A percentile compares a stretch with the other conserved stretches of the same genome.
These are phyloP conservation scores for Penicillium fimorum DNA, from an alignment of 495 filamentous ascomycete species.

Conservation along the genomic window DNA sequence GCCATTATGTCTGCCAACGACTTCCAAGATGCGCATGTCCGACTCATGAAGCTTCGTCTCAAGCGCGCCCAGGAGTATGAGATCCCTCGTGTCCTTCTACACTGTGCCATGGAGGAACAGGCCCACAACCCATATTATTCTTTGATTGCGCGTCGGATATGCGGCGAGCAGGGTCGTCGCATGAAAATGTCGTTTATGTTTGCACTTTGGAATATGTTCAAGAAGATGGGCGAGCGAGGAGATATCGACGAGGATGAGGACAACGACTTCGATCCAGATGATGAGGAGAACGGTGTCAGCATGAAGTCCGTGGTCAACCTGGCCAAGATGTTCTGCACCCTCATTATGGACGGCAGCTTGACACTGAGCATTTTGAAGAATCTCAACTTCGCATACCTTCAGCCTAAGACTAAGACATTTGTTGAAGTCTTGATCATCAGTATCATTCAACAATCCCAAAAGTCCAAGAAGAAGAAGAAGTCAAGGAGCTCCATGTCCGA, in stretches of 20 bases:
- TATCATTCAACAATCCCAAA: slow-evolving; percentile 62
- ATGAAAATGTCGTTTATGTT: slow-evolving; percentile 82
- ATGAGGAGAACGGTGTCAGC: slow-evolving; percentile 41
- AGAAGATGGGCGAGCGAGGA: slow-evolving; percentile 72
- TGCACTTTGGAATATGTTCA: slow-evolving; percentile 83
- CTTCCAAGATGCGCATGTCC: slow-evolving; percentile 75
- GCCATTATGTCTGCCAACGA: slow-evolving; percentile 86
- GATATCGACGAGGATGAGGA: slow-evolving; percentile 56
- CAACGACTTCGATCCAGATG: slow-evolving; percentile 48
- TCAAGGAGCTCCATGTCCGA: slow-evolving; percentile 23
- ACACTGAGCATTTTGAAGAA: slow-evolving; percentile 67
- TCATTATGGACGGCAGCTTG: slow-evolving; percentile 67
- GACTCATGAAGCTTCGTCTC: slow-evolving; percentile 76
- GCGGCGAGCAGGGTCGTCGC: slow-evolving; percentile 60
- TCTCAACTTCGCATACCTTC: slow-evolving; percentile 75
- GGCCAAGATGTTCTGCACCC: slow-evolving; percentile 77
- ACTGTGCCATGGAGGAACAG: slow-evolving; percentile 80
- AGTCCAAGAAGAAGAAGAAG: slow-evolving; percentile 34
- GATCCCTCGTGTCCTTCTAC: slow-evolving; percentile 82
- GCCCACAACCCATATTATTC: slow-evolving; percentile 93
- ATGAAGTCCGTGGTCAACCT: slow-evolving; percentile 79
- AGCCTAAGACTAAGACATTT: slow-evolving; percentile 72
- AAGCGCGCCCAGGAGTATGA: slow-evolving; percentile 84
- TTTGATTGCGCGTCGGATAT: slow-evolving; percentile 72
- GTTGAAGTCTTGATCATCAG: slow-evolving; percentile 77